These are phyloP conservation scores for Macroventuria anomochaeta DNA, from an alignment of 2,329 filamentous ascomycete genomes.

Conservation along the genomic window DNA sequence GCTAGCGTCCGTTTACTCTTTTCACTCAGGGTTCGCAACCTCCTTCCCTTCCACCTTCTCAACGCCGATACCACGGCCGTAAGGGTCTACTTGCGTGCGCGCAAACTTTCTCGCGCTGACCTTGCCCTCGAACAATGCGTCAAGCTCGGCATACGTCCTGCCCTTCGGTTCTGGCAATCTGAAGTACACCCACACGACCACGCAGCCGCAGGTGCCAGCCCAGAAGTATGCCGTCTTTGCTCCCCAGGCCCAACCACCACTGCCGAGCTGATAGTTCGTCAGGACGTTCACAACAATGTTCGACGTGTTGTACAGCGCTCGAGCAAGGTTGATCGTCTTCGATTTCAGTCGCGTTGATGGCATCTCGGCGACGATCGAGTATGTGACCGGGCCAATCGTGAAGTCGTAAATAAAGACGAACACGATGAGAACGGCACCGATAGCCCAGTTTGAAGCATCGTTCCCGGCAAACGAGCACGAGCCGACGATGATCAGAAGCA, in stretches of 20 bases:
- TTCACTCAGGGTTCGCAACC: conserved; percentile 19
- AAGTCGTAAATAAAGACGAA: conserved; percentile 77
- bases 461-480: conserved; percentile 69
- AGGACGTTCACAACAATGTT: conserved; percentile 80
- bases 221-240: conserved; percentile 88
- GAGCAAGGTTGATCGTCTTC: conserved; percentile 85
- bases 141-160: conserved; percentile 81
- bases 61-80: conserved; percentile 17
- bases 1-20: conserved; percentile 16
- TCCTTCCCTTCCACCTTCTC: conserved; percentile 21
- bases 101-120: conserved; percentile 36
- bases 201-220: conserved; percentile 77
- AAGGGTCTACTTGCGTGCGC: conserved; percentile 31
- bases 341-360: conserved; percentile 82
- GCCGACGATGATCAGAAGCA: conserved; percentile 77
- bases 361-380: conserved; percentile 83
- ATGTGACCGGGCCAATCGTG: conserved; percentile 86
- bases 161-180: conserved; percentile 79
- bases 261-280: conserved; percentile 56
- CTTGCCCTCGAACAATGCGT: conserved; percentile 73
- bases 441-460: conserved; percentile 55
- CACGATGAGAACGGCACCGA: conserved; percentile 39
- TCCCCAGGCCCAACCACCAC: conserved; percentile 78
- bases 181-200: conserved; percentile 80
- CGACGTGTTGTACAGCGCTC: conserved; percentile 76